Evolutionary conservation across 2,329 filamentous ascomycete genomes (phyloP).

Genomic region (Orbilia oligospora): DNA sequence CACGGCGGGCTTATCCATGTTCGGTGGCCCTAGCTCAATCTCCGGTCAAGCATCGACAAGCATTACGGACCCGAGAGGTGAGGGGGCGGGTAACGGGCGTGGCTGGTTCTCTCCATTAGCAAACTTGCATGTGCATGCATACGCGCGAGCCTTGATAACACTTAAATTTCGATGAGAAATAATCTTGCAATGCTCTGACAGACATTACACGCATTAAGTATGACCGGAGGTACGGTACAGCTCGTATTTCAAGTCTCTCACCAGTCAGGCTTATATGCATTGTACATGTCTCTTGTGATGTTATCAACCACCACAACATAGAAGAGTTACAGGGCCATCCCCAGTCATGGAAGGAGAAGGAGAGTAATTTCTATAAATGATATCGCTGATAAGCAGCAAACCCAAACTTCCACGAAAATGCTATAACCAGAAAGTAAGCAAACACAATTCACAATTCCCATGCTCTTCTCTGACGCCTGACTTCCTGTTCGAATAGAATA

Average conservation of each 20-base stretch:
- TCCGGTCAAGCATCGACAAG: slow-evolving; percentile 35
- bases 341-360: neutral
- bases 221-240: slow-evolving; percentile 17
- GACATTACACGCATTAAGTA: neutral
- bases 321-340: neutral
- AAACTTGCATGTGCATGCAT: slow-evolving; percentile 30
- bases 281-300: slow-evolving; percentile 16
- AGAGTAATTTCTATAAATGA: slow-evolving; percentile 31
- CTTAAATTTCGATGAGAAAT: slow-evolving; percentile 20
- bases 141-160: slow-evolving; percentile 15
- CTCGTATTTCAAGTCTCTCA: slow-evolving; percentile 33
- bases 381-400: slow-evolving; percentile 43
- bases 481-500: slow-evolving; percentile 48
- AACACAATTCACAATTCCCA: slow-evolving; percentile 44
- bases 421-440: slow-evolving; percentile 36
- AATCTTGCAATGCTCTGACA: slow-evolving; percentile 11
- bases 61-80: slow-evolving; percentile 1
- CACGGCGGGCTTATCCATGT: slow-evolving; percentile 36
- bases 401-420: slow-evolving; percentile 51
- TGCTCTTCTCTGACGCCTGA: slow-evolving; percentile 59
- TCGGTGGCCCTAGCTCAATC: slow-evolving; percentile 38
- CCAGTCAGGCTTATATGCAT: slow-evolving; percentile 26
- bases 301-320: slow-evolving; percentile 27
- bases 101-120: slow-evolving; percentile 33
- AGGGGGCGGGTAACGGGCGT: slow-evolving; percentile 36